Base-by-base conservation (phyloP, 2,329 filamentous ascomycete genomes). In the Beauveria asiatica region DNA sequence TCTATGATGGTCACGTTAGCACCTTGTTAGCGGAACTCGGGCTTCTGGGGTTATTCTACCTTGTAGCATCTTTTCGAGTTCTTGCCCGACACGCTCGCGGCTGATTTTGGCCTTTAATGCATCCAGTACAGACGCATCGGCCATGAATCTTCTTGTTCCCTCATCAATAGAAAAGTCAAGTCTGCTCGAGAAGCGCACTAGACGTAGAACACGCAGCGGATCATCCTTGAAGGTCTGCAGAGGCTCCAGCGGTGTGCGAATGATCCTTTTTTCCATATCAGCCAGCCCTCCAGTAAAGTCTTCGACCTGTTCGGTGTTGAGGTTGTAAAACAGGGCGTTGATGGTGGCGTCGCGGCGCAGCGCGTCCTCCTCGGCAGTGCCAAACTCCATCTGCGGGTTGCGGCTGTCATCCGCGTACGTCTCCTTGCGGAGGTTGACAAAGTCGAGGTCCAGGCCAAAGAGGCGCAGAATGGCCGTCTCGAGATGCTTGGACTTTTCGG, bases 301-400 rank as follows among this genome's bases (percentile, higher is more conserved):
- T 72, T 97, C 93, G 41, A 97, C 82, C 61, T 81, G 68, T 39
- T 84, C 82, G 1, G 87, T 91, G 68, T 92, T 86, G 44, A 99
- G 77, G 67, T 97, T 97, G 78, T 94, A 97, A 75, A 97, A 97
- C 64, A 99, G 83, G 25, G 94, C 91, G 71, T 99, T 99, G 63
- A 97, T 86, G 0, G 92, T 97, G 23, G 93, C 92, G 77, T 99
- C 93, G 52, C 93, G 85, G 23, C 93, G 86, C 65, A 92, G 71
- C 2, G 93, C 93, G 73, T 99, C 93, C 72, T 99, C 92, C 70
- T 89, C 82, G 0, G 93, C 87, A 0, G 91, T 96, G 5, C 93
- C 94, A 72, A 97, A 97, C 70, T 96, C 92, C 81, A 97, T 89
- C 67, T 90, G 82, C 1, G 93, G 93, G 67, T 95, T 96, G 41